phyloP scores from a whole-genome alignment of 1,284 basidiomycete species.

The Hymenochaete sp. region DNA sequence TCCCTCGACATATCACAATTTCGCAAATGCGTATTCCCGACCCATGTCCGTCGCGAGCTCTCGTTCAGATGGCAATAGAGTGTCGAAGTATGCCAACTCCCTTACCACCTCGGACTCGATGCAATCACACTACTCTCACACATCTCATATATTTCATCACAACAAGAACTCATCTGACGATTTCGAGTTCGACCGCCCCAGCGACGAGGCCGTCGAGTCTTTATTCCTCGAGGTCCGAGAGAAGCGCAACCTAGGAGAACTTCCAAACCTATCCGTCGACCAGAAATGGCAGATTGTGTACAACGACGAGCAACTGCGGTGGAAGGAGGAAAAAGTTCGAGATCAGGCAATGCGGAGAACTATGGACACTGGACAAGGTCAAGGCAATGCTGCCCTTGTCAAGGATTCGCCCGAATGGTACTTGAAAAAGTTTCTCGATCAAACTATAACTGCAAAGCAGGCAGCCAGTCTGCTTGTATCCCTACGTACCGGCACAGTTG shows the following conservation, averaged over 20 bases:
- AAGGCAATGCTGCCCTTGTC: constrained; percentile 32
- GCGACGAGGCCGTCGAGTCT: constrained; percentile 65
- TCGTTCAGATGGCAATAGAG: constrained; percentile 50
- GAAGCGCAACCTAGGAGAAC: constrained; percentile 54
- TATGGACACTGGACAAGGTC: constrained; percentile 46
- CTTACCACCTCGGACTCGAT: constrained; percentile 41
- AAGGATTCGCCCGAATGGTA: constrained; percentile 81
- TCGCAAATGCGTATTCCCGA: constrained; percentile 32
- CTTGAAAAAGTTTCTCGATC: constrained; percentile 83
- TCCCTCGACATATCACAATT: constrained; percentile 20
- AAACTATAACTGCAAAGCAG: constrained; percentile 75
- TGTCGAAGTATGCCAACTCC: constrained; percentile 55
- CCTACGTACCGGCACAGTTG: constrained; percentile 72
- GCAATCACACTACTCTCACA: constrained; percentile 44
- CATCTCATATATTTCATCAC: constrained; percentile 48
- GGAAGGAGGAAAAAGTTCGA: constrained; percentile 59
- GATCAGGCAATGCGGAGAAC: constrained; percentile 55
- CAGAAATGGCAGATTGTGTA: constrained; percentile 93
- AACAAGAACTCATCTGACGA: constrained; percentile 43
- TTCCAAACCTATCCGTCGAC: constrained; percentile 59
- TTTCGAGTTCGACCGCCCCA: constrained; percentile 68
- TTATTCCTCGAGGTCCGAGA: constrained; percentile 71
- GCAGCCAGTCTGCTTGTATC: constrained; percentile 74
- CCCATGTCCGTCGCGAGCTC: constrained; percentile 46
- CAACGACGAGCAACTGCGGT: constrained; percentile 75